Evolutionary conservation across 192 early-diverging fungal genomes (phyloP).

Genomic region (Podila epigama): DNA sequence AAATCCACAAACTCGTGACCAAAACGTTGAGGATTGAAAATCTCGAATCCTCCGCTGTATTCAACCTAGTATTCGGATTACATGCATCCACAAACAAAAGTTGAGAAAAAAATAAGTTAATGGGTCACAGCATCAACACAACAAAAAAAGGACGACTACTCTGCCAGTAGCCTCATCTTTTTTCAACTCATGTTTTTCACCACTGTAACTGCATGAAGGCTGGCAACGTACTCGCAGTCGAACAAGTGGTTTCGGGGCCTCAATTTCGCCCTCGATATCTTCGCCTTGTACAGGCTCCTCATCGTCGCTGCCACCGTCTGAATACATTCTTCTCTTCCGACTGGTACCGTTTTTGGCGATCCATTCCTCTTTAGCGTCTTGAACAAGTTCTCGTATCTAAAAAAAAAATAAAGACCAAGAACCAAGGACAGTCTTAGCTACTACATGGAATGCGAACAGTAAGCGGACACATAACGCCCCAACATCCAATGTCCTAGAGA

Average conservation of each 20-base stretch:
- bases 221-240: conserved; percentile 66
- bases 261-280: neutral
- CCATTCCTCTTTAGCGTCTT: conserved; percentile 70
- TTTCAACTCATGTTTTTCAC: too few species aligned
- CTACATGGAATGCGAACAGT: too few species aligned
- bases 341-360: conserved; percentile 40
- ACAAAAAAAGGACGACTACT: too few species aligned
- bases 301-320: conserved; percentile 31
- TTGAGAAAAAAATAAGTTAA: neutral
- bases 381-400: conserved; percentile 68
- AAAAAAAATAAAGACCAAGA: neutral
- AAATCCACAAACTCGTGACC: conserved; percentile 78
- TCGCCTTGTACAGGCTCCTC: conserved; percentile 19
- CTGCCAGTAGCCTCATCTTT: too few species aligned
- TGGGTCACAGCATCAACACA: too few species aligned
- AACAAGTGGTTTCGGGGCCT: conserved; percentile 69
- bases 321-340: conserved; percentile 37
- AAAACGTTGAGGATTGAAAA: conserved; percentile 88
- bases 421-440: neutral
- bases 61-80: conserved; percentile 62
- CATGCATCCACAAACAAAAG: neutral
- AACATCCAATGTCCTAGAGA: neutral
- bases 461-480: neutral
- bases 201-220: too few species aligned
- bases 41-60: conserved; percentile 83